phyloP scores from a whole-genome alignment of 805 yeast species.

The Hyphopichia homilentoma region DNA sequence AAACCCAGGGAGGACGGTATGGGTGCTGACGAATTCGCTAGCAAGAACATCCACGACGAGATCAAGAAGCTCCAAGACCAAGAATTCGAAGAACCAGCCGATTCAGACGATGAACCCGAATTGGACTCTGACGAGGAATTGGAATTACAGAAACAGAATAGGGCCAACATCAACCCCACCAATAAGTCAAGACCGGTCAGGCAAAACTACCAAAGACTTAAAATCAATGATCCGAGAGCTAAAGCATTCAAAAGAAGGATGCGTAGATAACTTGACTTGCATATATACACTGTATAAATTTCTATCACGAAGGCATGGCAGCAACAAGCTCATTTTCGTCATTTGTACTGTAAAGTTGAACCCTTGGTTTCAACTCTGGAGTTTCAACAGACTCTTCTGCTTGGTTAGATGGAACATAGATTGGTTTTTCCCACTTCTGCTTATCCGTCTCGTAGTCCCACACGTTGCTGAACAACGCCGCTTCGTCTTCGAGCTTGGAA shows the following conservation, averaged over 20 bases:
- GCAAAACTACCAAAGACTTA: conserved; percentile 50
- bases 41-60: conserved; percentile 40
- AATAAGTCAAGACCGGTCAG: conserved; percentile 33
- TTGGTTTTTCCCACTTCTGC: conserved; percentile 53
- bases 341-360: conserved; percentile 17
- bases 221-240: conserved; percentile 46
- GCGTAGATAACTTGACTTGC: conserved; percentile 11
- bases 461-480: conserved; percentile 28
- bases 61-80: conserved; percentile 31
- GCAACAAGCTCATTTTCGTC: conserved; percentile 24
- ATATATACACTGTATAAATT: conserved; percentile 6
- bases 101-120: conserved; percentile 11
- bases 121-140: conserved; percentile 14
- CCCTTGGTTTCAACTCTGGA: conserved; percentile 14
- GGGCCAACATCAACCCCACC: conserved; percentile 2
- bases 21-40: conserved; percentile 23
- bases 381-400: conserved; percentile 1
- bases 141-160: conserved; percentile 16
- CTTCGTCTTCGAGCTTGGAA: conserved; percentile 23
- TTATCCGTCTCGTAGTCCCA: conserved; percentile 64
- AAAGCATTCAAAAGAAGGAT: conserved; percentile 39
- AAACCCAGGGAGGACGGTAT: conserved; percentile 30
- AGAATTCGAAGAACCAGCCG: conserved; percentile 13
- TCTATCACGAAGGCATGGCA: conserved; percentile 8
- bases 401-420: conserved; percentile 22